phyloP scores from a whole-genome alignment of 495 filamentous ascomycete genomes.

The Immersiella caudata region DNA sequence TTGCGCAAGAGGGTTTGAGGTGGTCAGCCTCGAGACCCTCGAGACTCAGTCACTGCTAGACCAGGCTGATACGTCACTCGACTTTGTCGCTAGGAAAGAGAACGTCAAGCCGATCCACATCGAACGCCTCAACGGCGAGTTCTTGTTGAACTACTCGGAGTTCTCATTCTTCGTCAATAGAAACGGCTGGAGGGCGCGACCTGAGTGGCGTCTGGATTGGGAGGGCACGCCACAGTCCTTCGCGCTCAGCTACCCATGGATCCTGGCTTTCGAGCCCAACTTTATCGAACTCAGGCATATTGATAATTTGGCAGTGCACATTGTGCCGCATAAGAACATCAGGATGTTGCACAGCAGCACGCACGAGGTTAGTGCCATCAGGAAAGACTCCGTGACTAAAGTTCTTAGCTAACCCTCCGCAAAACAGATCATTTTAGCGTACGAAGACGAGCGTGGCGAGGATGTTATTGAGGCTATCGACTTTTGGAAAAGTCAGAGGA shows the following conservation, averaged over 20 bases:
- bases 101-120: slow-evolving; percentile 96
- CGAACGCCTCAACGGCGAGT: slow-evolving; percentile 93
- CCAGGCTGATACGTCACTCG: slow-evolving; percentile 96
- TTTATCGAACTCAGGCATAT: slow-evolving; percentile 97
- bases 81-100: slow-evolving; percentile 92
- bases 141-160: slow-evolving; percentile 96
- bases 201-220: slow-evolving; percentile 97
- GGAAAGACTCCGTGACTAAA: neutral
- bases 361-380: slow-evolving; percentile 72
- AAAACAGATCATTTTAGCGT: slow-evolving; percentile 85
- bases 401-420: neutral
- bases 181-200: slow-evolving; percentile 93
- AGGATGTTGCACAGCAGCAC: slow-evolving; percentile 96
- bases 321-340: slow-evolving; percentile 92
- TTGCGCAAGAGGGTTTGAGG: slow-evolving; percentile 93
- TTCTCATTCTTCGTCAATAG: slow-evolving; percentile 99
- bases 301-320: slow-evolving; percentile 90
- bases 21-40: slow-evolving; percentile 93
- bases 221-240: slow-evolving; percentile 91
- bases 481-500: slow-evolving; percentile 78
- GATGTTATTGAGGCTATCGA: slow-evolving; percentile 95
- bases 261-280: slow-evolving; percentile 97
- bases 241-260: slow-evolving; percentile 91
- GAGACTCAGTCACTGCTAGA: slow-evolving; percentile 97
- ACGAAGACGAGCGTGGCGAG: slow-evolving; percentile 93